A percentile compares a stretch with the other conserved stretches of the same genome.
These are phyloP conservation scores for Hydnum rufescens DNA, from an alignment of 768 basidiomycete genomes.

Conservation along the genomic window DNA sequence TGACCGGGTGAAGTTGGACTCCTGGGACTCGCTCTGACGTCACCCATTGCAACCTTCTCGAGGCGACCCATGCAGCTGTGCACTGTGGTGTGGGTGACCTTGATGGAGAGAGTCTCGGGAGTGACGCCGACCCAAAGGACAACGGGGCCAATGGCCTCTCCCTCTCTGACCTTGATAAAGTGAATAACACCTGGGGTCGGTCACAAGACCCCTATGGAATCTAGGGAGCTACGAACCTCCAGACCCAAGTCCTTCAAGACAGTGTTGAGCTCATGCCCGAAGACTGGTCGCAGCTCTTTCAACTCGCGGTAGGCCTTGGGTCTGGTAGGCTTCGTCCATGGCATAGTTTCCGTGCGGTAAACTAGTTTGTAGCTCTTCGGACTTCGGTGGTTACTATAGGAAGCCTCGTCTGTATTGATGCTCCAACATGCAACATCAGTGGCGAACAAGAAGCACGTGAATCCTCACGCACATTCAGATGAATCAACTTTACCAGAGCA, in stretches of 20 bases:
- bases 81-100: no score
- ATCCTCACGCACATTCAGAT: background rate
- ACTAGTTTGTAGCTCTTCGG: slow-evolving; percentile 11
- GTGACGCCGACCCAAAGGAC: no score
- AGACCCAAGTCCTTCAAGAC: slow-evolving; percentile 14
- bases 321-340: slow-evolving; percentile 14
- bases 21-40: no score
- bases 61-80: no score
- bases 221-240: slow-evolving; percentile 14
- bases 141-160: slow-evolving; percentile 12
- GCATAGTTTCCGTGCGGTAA: slow-evolving; percentile 15
- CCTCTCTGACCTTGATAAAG: slow-evolving; percentile 17
- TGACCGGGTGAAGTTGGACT: no score
- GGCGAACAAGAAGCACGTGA: background rate
- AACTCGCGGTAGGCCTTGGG: slow-evolving; percentile 13
- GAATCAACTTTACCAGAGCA: background rate
- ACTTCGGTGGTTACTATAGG: background rate
- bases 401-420: background rate
- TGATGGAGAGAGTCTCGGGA: no score
- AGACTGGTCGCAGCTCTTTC: slow-evolving; percentile 19
- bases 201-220: slow-evolving; percentile 16
- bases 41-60: no score
- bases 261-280: slow-evolving; percentile 14
- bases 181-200: slow-evolving; percentile 17
- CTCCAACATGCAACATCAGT: background rate